Conservation (phyloP, 768 basidiomycete species). For the Boletus speciosus region DNA sequence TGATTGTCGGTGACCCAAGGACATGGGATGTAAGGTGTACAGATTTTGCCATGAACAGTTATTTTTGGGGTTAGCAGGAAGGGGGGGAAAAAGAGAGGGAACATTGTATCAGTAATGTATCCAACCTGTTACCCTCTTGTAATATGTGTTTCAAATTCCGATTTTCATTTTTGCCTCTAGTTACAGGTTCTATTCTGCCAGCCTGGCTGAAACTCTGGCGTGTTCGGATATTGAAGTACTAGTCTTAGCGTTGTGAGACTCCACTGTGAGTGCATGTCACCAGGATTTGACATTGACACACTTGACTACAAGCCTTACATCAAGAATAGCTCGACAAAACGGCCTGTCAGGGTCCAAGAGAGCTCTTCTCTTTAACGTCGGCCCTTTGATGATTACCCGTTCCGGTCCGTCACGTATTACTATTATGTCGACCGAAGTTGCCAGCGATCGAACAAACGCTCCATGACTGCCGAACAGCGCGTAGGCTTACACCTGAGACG, state of each 20-base stretch:
- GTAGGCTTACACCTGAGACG: too few species aligned
- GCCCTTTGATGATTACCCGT: background rate
- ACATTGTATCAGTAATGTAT: constrained; percentile 26
- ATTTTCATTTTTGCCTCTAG: background rate
- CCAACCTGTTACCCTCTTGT: constrained; percentile 24
- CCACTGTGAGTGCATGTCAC: too few species aligned
- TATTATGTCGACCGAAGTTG: background rate
- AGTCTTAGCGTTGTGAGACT: too few species aligned
- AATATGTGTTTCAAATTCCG: constrained; percentile 8
- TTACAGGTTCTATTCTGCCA: background rate
- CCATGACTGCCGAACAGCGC: background rate
- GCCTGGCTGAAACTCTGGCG: background rate
- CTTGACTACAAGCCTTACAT: background rate
- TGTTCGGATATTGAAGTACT: too few species aligned
- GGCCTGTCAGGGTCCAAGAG: background rate
- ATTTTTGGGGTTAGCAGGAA: background rate
- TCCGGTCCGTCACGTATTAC: too few species aligned
- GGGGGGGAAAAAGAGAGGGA: constrained; percentile 8
- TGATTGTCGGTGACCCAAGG: background rate
- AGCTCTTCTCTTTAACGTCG: background rate
- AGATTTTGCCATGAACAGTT: background rate
- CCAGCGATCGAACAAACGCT: background rate
- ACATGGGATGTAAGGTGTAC: constrained; percentile 2
- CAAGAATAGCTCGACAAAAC: too few species aligned
- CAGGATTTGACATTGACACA: background rate